Conservation (phyloP, 2,329 filamentous ascomycete genomes). For the Sporothrix variecibatus region DNA sequence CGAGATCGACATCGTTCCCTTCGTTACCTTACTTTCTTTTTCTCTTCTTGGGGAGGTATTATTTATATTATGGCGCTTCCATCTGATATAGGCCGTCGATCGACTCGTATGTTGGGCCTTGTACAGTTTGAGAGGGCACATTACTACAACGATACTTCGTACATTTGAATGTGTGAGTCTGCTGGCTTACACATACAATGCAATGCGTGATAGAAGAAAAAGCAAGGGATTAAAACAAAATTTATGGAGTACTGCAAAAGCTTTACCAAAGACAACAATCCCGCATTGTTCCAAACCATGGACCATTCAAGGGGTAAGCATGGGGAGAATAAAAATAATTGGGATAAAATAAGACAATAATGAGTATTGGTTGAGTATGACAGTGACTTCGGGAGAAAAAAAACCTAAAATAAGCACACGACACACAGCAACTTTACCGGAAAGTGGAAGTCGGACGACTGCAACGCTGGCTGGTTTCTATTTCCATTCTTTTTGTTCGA, state of each 20-base stretch:
- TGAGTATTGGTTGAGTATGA: neutral
- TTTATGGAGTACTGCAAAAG: no score
- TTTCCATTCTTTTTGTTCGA: neutral
- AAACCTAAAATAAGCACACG: neutral
- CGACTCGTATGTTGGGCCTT: neutral
- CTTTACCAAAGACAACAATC: neutral
- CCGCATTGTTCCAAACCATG: neutral
- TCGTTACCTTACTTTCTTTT: neutral
- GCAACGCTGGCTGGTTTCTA: slow-evolving; percentile 12
- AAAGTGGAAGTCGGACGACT: neutral
- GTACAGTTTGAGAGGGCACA: neutral
- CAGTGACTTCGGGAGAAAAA: neutral
- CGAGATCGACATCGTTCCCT: neutral
- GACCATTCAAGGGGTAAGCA: neutral
- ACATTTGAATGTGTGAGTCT: neutral
- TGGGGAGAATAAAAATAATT: neutral
- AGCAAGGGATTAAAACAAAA: neutral
- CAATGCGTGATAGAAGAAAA: neutral
- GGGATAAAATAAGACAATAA: neutral
- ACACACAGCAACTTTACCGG: neutral
- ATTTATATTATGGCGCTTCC: slow-evolving; percentile 4
- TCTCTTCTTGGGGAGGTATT: no score
- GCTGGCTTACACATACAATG: no score
- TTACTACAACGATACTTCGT: neutral
- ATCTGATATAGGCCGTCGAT: slow-evolving; percentile 3